Evolutionary conservation across 2,329 filamentous ascomycete species (phyloP), one percentile per base, ranked within the genome.

Genomic region (Onygenales sp.): DNA sequence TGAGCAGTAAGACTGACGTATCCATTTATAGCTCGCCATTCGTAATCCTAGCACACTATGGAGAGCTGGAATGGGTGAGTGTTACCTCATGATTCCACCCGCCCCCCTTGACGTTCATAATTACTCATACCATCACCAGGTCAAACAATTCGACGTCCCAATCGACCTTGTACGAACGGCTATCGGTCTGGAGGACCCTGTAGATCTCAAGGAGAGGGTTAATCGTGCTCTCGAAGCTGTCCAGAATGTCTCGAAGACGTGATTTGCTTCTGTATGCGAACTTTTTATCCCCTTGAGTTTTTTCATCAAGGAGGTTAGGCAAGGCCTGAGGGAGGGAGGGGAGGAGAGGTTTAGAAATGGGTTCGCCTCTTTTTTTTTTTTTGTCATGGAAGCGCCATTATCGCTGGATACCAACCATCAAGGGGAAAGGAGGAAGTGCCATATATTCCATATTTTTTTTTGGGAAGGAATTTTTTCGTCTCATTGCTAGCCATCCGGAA

Each of bases 31-130:
- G 86, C 54, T 95, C 86, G 48, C 93, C 93, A 0, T 98, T 95
- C 68, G 89, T 93, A 21, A 75, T 98, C 36, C 72, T 98, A 35
- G 93, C 93, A 4, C 93, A 98, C 69, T 98, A 93, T 64, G 77
- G 80, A 45, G 93, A 98, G 74, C 70, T 97, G 43, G 85, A 91
- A n/a, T 98, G 93, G 93, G 78, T 80, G 71, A 64, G 76, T 71
- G n/a, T 50, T 36, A 54, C 48, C 21, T 27, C 21, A 27, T 27
- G 21, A 27, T 27, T 27, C 21, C 3, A 27, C 21, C 21, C 21
- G 21, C 21, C 21, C 21, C 21, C 21, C 21, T 27, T 27, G 1
- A 27, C 21, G 5, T 27, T 27, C 21, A 27, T 27, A 27, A 27
- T 27, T 27, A 27, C 21, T 27, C 21, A 27, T 27, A 27, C 21